These are phyloP conservation scores for Geotrichum aggregatum DNA, from an alignment of 1,139 yeast genomes.

Conservation along the genomic window DNA sequence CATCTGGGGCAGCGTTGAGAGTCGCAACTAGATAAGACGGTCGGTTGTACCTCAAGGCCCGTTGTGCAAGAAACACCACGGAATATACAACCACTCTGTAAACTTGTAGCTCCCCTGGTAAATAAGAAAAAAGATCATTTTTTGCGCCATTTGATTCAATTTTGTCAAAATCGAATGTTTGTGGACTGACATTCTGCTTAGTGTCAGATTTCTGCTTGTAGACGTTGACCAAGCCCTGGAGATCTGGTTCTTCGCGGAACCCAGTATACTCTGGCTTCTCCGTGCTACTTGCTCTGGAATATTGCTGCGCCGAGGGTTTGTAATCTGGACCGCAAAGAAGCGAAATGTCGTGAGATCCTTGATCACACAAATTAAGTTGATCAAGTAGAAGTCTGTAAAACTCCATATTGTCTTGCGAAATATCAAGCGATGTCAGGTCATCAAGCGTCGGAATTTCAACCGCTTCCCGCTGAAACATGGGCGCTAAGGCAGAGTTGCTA, in stretches of 20 bases:
- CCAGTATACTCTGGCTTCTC: too few species aligned
- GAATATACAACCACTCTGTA: conserved; percentile 13
- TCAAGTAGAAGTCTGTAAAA: conserved; percentile 6
- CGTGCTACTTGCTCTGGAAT: too few species aligned
- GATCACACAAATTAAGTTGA: conserved; percentile 5
- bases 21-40: conserved; percentile 10
- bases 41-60: background rate
- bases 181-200: too few species aligned
- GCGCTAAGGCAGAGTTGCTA: background rate
- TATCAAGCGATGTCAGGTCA: conserved; percentile 8
- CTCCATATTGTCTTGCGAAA: background rate
- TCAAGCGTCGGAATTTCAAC: conserved; percentile 4
- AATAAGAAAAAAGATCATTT: background rate
- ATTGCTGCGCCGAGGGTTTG: too few species aligned
- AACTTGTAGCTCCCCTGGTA: conserved; percentile 7
- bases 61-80: conserved; percentile 10
- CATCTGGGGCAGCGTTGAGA: conserved; percentile 14
- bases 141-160: background rate
- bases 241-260: too few species aligned
- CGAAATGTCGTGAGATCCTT: conserved; percentile 6
- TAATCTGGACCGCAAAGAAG: background rate
- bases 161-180: too few species aligned
- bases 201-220: too few species aligned
- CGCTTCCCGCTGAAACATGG: background rate
- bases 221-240: too few species aligned